Percentiles rank a stretch among this genome's conserved stretches.
Evolutionary conservation across 352 stramenopile genomes (phyloP).

Genomic region (Phytopythium montanum): DNA sequence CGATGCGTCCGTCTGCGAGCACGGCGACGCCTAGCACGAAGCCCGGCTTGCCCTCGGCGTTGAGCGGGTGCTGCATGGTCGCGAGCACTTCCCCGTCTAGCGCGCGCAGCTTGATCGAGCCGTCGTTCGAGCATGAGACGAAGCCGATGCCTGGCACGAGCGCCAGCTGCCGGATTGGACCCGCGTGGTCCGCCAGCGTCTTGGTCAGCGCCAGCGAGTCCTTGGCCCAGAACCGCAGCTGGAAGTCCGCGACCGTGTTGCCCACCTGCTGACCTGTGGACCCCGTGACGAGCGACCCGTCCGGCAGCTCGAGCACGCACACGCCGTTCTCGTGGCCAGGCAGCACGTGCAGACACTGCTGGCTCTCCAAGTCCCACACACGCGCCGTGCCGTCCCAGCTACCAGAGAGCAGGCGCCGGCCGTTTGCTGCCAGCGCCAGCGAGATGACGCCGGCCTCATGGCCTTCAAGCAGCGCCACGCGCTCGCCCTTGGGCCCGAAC

Average conservation of each 20-base stretch:
- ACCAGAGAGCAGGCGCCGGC: slow-evolving; percentile 56
- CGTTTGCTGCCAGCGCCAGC: slow-evolving; percentile 36
- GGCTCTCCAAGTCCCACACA: slow-evolving; percentile 59
- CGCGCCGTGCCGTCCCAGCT: slow-evolving; percentile 82
- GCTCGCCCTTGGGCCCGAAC: slow-evolving; percentile 44
- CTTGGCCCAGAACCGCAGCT: slow-evolving; percentile 71
- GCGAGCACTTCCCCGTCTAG: slow-evolving; percentile 56
- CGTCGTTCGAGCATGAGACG: slow-evolving; percentile 84
- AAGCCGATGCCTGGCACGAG: slow-evolving; percentile 68
- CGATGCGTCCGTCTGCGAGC: slow-evolving; percentile 47
- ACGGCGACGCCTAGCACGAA: slow-evolving; percentile 76
- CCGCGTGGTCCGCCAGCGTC: slow-evolving; percentile 57
- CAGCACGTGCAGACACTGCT: slow-evolving; percentile 55
- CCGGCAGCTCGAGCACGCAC: slow-evolving; percentile 60
- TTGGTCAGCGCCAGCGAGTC: slow-evolving; percentile 43
- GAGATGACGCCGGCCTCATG: slow-evolving; percentile 81
- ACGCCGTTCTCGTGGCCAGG: slow-evolving; percentile 79
- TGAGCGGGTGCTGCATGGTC: slow-evolving; percentile 72
- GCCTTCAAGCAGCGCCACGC: slow-evolving; percentile 37
- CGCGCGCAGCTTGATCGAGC: slow-evolving; percentile 64
- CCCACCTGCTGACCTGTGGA: slow-evolving; percentile 74
- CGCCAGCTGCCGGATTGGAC: slow-evolving; percentile 69
- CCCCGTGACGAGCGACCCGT: slow-evolving; percentile 66
- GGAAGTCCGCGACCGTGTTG: slow-evolving; percentile 75
- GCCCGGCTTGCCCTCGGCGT: slow-evolving; percentile 77